These are phyloP conservation scores for Polymyxa betae DNA, from an alignment of 208 protist species.

Conservation along the genomic window DNA sequence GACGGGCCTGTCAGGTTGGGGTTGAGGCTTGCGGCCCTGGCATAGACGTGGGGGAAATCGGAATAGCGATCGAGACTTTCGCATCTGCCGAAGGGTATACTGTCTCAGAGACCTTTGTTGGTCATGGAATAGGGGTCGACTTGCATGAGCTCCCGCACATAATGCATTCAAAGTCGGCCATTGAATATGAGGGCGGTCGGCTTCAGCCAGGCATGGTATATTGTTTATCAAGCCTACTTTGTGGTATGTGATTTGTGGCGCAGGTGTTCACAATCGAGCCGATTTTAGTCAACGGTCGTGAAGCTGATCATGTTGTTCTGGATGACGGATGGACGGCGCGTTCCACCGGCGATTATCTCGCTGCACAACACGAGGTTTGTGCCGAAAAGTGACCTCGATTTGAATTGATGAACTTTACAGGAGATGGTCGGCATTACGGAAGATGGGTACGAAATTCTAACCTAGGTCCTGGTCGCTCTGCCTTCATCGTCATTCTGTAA, in stretches of 20 bases:
- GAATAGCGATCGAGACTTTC: not conserved
- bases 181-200: not conserved
- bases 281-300: not conserved
- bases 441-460: not conserved
- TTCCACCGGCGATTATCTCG: not conserved
- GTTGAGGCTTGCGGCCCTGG: not conserved
- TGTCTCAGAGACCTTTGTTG: not conserved
- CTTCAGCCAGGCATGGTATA: not conserved
- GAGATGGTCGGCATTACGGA: not conserved
- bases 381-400: not conserved
- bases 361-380: not conserved
- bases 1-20: not conserved
- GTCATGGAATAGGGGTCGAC: not conserved
- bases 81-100: not conserved
- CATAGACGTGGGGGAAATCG: not conserved
- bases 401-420: not conserved
- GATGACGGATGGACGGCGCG: not conserved
- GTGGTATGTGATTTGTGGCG: not conserved
- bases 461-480: no score
- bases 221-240: not conserved
- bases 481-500: no score
- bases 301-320: not conserved
- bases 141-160: conserved; percentile 6
- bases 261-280: conserved; percentile 2
- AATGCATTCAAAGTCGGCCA: not conserved